Conservation (phyloP, 306 rosid genomes). For the Castanea sativa region DNA sequence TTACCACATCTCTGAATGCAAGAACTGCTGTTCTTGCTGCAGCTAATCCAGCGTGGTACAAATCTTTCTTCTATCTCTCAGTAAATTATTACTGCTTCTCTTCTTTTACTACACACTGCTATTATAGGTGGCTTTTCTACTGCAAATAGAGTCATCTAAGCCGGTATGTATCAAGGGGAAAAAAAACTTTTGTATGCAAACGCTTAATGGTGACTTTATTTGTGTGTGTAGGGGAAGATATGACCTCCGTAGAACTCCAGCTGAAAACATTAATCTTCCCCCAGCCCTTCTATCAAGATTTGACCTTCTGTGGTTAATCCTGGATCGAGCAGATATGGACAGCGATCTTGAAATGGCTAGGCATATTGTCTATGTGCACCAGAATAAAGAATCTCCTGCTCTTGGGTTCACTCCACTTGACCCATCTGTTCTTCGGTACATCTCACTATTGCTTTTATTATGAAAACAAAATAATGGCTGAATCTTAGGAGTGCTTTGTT, state of each 20-base stretch:
- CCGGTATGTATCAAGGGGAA: neutral
- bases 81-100: neutral
- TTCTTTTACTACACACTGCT: constrained; percentile 4
- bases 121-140: constrained; percentile 4
- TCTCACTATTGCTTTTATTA: constrained; percentile 5
- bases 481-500: constrained; percentile 13
- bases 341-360: constrained; percentile 99
- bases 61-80: constrained; percentile 1
- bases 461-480: neutral
- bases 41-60: constrained; percentile 97
- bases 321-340: constrained; percentile 98
- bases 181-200: constrained; percentile 3
- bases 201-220: constrained; percentile 16
- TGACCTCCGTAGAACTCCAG: constrained; percentile 94
- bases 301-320: constrained; percentile 95
- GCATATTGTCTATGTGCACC: constrained; percentile 91
- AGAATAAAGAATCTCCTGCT: constrained; percentile 87
- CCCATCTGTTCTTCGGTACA: constrained; percentile 91
- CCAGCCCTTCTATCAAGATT: constrained; percentile 94
- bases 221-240: constrained; percentile 86
- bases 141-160: constrained; percentile 3
- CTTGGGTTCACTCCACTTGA: constrained; percentile 96
- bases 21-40: constrained; percentile 99
- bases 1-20: constrained; percentile 95
- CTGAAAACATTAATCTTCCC: constrained; percentile 96